A percentile compares a stretch with the other conserved stretches of the same genome.
Evolutionary conservation across 2,329 filamentous ascomycete species (phyloP).

Genomic region (Cylindrodendrum hubeiense): DNA sequence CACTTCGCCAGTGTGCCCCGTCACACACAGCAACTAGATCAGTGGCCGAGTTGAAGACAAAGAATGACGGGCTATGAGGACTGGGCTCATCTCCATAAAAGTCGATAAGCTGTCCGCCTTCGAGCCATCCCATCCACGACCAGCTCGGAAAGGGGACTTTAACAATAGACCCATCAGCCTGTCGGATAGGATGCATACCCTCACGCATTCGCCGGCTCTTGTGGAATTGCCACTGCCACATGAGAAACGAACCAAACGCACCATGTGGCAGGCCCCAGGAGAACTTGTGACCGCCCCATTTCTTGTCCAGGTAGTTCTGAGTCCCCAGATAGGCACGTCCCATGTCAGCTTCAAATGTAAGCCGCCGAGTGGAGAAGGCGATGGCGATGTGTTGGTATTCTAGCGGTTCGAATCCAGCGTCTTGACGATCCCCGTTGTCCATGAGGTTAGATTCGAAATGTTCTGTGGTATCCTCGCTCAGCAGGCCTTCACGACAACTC

Average conservation of each 20-base stretch:
- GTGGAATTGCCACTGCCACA: neutral
- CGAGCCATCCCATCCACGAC: slow-evolving; percentile 6
- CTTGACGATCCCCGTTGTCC: neutral
- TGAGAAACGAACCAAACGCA: neutral
- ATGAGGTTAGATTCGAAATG: neutral
- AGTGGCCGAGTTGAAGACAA: neutral
- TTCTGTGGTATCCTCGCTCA: slow-evolving; percentile 10
- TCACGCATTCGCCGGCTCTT: neutral
- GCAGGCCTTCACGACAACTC: slow-evolving; percentile 6
- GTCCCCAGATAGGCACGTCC: slow-evolving; percentile 10
- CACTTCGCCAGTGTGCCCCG: neutral
- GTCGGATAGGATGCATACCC: neutral
- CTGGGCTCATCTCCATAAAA: neutral
- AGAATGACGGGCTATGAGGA: neutral
- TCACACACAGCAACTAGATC: neutral
- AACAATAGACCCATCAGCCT: neutral
- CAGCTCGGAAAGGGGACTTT: neutral
- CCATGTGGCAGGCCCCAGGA: slow-evolving; percentile 5
- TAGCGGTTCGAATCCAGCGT: neutral
- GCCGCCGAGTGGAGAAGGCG: slow-evolving; percentile 5
- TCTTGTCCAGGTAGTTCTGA: neutral
- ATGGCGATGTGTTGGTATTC: slow-evolving; percentile 8
- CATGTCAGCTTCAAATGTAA: slow-evolving; percentile 13
- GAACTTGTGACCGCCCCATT: slow-evolving; percentile 4
- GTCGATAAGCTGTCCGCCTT: neutral